Evolutionary conservation across 129 eudicot species (phyloP).

Genomic region (Flaveria bidentis): DNA sequence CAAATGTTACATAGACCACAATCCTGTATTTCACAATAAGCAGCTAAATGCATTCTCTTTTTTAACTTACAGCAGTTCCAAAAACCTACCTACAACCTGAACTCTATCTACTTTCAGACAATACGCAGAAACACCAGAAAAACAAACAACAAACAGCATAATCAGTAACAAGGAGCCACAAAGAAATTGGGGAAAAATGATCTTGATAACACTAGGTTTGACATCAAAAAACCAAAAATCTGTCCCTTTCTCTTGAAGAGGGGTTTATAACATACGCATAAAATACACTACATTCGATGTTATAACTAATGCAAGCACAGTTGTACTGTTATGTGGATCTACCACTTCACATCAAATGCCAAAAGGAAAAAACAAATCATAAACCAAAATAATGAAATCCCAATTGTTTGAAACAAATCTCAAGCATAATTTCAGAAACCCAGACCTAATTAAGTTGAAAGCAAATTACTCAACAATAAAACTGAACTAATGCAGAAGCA

Average conservation of each 20-base stretch:
- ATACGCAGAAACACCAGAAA: not conserved
- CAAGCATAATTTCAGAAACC: not conserved
- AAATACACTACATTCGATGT: not conserved
- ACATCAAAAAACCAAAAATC: not conserved
- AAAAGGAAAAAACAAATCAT: not conserved
- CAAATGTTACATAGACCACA: not conserved
- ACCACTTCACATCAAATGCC: slow-evolving; percentile 7
- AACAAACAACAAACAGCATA: not conserved
- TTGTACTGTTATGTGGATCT: slow-evolving; percentile 18
- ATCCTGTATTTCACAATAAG: not conserved
- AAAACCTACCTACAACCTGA: no score
- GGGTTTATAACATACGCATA: slow-evolving; percentile 24
- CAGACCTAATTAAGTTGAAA: slow-evolving; percentile 23
- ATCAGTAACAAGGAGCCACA: not conserved
- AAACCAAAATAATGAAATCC: not conserved
- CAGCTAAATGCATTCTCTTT: not conserved
- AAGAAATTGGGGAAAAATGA: no score
- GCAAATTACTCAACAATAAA: not conserved
- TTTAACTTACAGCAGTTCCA: not conserved
- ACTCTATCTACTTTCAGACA: not conserved
- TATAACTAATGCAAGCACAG: slow-evolving; percentile 5
- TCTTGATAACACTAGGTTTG: not conserved
- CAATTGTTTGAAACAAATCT: slow-evolving; percentile 10
- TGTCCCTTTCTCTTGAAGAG: slow-evolving; percentile 5
- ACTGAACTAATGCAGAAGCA: not conserved